Conservation (phyloP, 2,329 filamentous ascomycete genomes). For the Aspergillus tanneri region DNA sequence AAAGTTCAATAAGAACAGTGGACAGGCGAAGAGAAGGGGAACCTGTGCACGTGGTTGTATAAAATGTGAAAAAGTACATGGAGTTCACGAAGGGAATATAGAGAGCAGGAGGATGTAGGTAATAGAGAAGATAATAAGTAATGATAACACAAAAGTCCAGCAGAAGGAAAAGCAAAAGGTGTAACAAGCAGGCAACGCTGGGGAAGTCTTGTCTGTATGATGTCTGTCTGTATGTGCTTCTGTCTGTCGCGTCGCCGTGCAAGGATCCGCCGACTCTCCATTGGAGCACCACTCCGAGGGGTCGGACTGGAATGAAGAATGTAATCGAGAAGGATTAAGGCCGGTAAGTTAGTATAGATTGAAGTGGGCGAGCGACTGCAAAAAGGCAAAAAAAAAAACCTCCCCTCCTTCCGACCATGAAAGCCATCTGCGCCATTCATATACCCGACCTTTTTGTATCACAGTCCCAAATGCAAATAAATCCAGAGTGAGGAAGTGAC, state of each 20-base stretch:
- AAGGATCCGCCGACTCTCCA: too few species aligned
- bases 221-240: too few species aligned
- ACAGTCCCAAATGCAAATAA: slow-evolving; percentile 2
- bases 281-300: too few species aligned
- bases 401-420: background rate
- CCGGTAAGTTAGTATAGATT: background rate
- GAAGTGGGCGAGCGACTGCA: too few species aligned
- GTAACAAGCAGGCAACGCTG: slow-evolving; percentile 6
- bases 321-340: background rate
- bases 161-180: background rate
- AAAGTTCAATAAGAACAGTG: background rate
- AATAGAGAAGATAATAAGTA: background rate
- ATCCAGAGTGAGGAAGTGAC: slow-evolving; percentile 1
- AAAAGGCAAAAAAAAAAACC: background rate
- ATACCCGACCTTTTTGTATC: slow-evolving; percentile 2
- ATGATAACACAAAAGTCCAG: background rate
- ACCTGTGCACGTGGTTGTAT: too few species aligned
- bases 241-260: too few species aligned
- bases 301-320: background rate
- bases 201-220: background rate
- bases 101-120: background rate
- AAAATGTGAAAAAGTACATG: background rate
- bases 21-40: too few species aligned
- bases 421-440: slow-evolving; percentile 1
- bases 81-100: background rate